Conservation (phyloP, 116 monocot species). For the Dioscorea cayenensis region DNA sequence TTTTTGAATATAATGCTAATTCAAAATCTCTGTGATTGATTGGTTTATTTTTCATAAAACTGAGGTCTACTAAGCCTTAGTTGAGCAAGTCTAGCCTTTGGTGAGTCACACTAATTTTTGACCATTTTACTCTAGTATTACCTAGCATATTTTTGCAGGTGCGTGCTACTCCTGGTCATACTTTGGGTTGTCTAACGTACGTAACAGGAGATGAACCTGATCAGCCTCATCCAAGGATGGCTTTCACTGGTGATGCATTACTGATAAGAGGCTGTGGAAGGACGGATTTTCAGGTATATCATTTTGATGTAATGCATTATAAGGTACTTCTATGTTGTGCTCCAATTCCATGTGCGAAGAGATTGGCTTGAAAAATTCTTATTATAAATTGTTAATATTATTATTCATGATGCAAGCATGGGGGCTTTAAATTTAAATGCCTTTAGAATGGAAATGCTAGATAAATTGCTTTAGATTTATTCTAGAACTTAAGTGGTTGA, state of each 20-base stretch:
- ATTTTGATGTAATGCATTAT: not conserved
- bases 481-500: too few species aligned
- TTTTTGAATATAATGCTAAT: too few species aligned
- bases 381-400: too few species aligned
- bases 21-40: too few species aligned
- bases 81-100: too few species aligned
- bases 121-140: not conserved
- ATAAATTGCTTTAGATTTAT: too few species aligned
- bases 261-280: slow-evolving; percentile 93
- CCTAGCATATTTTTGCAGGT: slow-evolving; percentile 30
- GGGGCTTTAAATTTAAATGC: too few species aligned
- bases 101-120: not conserved
- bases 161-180: slow-evolving; percentile 87
- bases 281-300: slow-evolving; percentile 88
- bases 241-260: slow-evolving; percentile 89
- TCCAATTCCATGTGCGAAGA: not conserved
- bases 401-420: too few species aligned
- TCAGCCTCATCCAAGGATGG: slow-evolving; percentile 81
- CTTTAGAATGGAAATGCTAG: too few species aligned
- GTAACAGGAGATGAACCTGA: slow-evolving; percentile 67
- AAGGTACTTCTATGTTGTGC: not conserved
- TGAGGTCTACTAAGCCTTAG: too few species aligned
- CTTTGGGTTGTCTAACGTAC: slow-evolving; percentile 79
- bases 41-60: too few species aligned
- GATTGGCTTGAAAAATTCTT: too few species aligned